Evolutionary conservation across 2,329 filamentous ascomycete genomes (phyloP).

Genomic region (Alternaria rosae): DNA sequence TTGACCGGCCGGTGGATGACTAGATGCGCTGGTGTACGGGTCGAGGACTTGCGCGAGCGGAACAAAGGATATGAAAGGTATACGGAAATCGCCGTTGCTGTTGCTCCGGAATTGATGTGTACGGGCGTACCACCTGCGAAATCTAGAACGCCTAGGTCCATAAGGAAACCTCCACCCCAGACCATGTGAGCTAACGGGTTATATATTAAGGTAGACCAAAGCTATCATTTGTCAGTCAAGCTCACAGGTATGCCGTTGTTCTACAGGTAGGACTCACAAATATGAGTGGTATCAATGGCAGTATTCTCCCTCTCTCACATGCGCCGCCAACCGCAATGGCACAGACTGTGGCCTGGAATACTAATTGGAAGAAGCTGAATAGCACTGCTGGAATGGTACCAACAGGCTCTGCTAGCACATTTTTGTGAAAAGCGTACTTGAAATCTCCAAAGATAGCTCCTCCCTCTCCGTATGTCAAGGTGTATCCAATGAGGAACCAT

Average conservation of each 20-base stretch:
- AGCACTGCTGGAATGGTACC: constrained; percentile 60
- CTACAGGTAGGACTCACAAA: constrained; percentile 39
- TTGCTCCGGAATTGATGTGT: constrained; percentile 51
- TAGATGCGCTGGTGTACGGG: constrained; percentile 57
- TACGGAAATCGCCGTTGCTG: constrained; percentile 55
- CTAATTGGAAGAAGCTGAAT: constrained; percentile 61
- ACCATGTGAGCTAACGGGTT: constrained; percentile 60
- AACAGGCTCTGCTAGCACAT: constrained; percentile 57
- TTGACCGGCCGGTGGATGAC: constrained; percentile 59
- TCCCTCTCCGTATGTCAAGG: constrained; percentile 58
- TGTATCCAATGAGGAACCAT: constrained; percentile 61
- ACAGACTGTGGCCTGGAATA: constrained; percentile 61
- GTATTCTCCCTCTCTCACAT: constrained; percentile 57
- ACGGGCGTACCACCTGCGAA: constrained; percentile 56
- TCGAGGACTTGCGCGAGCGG: constrained; percentile 54
- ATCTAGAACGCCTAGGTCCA: constrained; percentile 55
- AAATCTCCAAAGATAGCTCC: constrained; percentile 56
- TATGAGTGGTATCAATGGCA: constrained; percentile 59
- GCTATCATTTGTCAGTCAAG: constrained; percentile 30
- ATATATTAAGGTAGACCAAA: constrained; percentile 60
- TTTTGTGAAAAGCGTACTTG: constrained; percentile 55
- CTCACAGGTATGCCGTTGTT: neutral
- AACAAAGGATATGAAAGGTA: constrained; percentile 61
- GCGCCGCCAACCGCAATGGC: constrained; percentile 60
- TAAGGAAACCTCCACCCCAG: constrained; percentile 57